phyloP scores from a whole-genome alignment of 2,329 filamentous ascomycete genomes.

The Canariomyces notabilis region DNA sequence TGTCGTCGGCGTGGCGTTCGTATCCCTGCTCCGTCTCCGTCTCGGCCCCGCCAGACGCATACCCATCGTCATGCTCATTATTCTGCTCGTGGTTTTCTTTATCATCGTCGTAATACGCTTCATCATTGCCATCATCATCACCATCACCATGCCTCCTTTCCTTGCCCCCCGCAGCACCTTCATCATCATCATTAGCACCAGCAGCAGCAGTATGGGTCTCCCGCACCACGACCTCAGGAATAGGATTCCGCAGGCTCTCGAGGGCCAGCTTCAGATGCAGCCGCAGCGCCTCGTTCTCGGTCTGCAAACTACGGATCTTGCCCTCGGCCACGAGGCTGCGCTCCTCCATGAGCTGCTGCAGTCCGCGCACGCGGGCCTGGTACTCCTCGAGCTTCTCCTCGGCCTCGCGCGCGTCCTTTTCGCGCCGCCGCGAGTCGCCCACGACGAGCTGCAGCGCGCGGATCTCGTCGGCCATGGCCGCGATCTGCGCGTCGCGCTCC shows the following conservation, averaged over 20 bases:
- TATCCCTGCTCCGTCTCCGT: conserved; percentile 26
- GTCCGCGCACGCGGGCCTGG: conserved; percentile 78
- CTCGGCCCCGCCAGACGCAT: conserved; percentile 39
- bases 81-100: conserved; percentile 40
- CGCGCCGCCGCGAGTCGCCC: conserved; percentile 58
- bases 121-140: conserved; percentile 23
- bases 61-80: conserved; percentile 52
- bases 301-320: conserved; percentile 86
- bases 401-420: conserved; percentile 71
- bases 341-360: conserved; percentile 97
- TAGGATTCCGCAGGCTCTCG: conserved; percentile 84
- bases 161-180: conserved; percentile 28
- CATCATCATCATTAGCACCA: conserved; percentile 29
- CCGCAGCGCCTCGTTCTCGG: conserved; percentile 83
- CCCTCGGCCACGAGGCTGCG: conserved; percentile 82
- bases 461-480: conserved; percentile 93
- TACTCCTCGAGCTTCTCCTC: conserved; percentile 91
- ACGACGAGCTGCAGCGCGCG: conserved; percentile 74
- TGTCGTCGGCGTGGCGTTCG: conserved; percentile 54
- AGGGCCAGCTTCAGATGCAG: conserved; percentile 85
- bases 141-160: conserved; percentile 18
- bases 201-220: conserved; percentile 16
- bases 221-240: conserved; percentile 54
- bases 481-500: conserved; percentile 89
- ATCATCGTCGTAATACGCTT: conserved; percentile 29